A percentile compares a stretch with the other conserved stretches of the same genome.
Evolutionary conservation across 495 filamentous ascomycete species (phyloP).

Genomic region (Xylaria acuta): DNA sequence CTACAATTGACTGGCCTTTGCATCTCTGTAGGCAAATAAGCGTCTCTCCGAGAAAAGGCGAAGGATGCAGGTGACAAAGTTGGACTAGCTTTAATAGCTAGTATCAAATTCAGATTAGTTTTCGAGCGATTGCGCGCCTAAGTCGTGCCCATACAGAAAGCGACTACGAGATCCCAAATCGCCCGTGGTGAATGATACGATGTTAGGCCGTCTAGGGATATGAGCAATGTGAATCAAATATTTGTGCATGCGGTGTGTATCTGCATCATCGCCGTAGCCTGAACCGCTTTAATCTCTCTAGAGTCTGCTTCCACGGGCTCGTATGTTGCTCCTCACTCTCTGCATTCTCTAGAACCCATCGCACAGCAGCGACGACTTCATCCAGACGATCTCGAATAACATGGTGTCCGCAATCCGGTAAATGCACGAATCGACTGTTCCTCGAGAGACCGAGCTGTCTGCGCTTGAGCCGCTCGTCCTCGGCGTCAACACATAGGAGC

Average conservation of each 20-base stretch:
- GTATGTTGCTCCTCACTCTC: not conserved
- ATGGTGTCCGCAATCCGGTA: constrained; percentile 58
- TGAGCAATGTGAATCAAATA: not conserved
- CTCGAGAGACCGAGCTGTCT: constrained; percentile 52
- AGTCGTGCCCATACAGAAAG: not conserved
- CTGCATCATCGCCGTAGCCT: not conserved
- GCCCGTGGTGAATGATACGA: not conserved
- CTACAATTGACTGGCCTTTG: not conserved
- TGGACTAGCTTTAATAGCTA: not conserved
- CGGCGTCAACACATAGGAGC: constrained; percentile 45
- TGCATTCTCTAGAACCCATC: constrained; percentile 51
- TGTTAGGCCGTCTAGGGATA: too few relatives aligned
- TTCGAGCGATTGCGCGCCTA: not conserved
- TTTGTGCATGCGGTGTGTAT: not conserved
- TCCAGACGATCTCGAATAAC: constrained; percentile 56
- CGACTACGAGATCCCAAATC: not conserved
- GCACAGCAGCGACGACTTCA: constrained; percentile 52
- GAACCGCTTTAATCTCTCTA: constrained; percentile 9
- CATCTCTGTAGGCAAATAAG: not conserved
- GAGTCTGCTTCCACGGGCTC: constrained; percentile 8
- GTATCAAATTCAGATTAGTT: not conserved
- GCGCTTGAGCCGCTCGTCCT: constrained; percentile 51
- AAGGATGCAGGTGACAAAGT: not conserved
- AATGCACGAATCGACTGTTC: constrained; percentile 43
- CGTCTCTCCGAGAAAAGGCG: not conserved